These are phyloP conservation scores for Epichloe scottii DNA, from an alignment of 2,329 filamentous ascomycete species.

Conservation along the genomic window DNA sequence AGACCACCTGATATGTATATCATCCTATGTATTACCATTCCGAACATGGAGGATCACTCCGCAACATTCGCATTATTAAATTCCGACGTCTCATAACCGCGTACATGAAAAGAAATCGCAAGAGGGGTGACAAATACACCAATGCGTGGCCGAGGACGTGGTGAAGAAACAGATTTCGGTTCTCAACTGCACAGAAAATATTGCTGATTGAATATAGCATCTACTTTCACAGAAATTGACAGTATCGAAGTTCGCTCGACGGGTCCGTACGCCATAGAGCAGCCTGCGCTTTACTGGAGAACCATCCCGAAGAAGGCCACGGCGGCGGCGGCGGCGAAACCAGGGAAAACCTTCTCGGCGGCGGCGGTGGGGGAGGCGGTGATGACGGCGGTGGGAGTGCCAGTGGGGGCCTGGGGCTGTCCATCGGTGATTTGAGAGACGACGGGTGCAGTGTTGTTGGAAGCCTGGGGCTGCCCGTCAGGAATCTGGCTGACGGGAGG, in stretches of 20 bases:
- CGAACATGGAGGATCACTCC: neutral
- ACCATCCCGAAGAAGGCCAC: conserved; percentile 8
- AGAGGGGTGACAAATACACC: neutral
- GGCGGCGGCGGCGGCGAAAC: conserved; percentile 5
- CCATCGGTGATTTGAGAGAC: conserved; percentile 14
- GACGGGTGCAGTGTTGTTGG: conserved; percentile 11
- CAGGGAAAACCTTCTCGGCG: conserved; percentile 7
- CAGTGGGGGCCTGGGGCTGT: conserved; percentile 16
- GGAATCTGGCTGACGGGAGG: conserved; percentile 19
- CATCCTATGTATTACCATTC: conserved; percentile 2
- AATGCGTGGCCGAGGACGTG: neutral
- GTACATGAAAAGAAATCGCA: neutral
- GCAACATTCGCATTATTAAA: neutral
- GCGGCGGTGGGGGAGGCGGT: neutral
- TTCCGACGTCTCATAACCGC: neutral
- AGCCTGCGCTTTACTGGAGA: conserved; percentile 8
- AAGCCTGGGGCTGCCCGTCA: conserved; percentile 20
- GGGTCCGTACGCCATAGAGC: neutral
- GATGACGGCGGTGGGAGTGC: neutral
- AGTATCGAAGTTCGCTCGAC: neutral
- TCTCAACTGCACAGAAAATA: neutral
- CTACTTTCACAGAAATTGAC: neutral
- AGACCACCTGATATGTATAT: conserved; percentile 1
- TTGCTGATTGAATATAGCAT: neutral
- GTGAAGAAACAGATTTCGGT: neutral